Conservation (phyloP, 2,329 filamentous ascomycete genomes). For the Coleophoma eucalyptorum region DNA sequence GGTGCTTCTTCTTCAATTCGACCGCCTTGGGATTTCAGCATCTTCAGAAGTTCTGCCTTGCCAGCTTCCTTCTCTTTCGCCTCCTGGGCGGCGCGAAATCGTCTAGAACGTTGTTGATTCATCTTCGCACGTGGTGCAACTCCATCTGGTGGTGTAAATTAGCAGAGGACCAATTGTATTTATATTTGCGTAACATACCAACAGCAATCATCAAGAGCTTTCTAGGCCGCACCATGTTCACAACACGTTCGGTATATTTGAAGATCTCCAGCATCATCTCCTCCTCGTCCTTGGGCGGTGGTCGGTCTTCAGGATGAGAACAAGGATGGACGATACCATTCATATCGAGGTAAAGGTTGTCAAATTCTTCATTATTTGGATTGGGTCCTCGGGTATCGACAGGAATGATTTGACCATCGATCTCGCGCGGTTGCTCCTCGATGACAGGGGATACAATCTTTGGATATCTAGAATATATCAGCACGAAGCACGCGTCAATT, state of each 20-base stretch:
- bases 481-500: background rate
- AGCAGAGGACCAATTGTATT: background rate
- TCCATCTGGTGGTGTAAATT: conserved; percentile 58
- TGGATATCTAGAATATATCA: conserved; percentile 54
- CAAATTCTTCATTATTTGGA: conserved; percentile 95
- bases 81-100: conserved; percentile 91
- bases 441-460: conserved; percentile 93
- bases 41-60: conserved; percentile 80
- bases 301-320: conserved; percentile 91
- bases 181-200: conserved; percentile 48
- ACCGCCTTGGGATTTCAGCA: conserved; percentile 74
- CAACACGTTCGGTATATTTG: conserved; percentile 96
- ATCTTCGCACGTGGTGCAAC: conserved; percentile 98
- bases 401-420: conserved; percentile 82
- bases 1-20: conserved; percentile 57
- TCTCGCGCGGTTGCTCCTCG: conserved; percentile 76
- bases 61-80: conserved; percentile 91
- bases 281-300: conserved; percentile 87
- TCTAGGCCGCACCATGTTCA: conserved; percentile 96
- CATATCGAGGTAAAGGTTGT: conserved; percentile 98
- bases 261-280: conserved; percentile 99
- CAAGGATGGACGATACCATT: conserved; percentile 99
- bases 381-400: conserved; percentile 83
- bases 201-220: conserved; percentile 98
- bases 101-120: conserved; percentile 97